Conservation (phyloP, 2,329 filamentous ascomycete genomes). For the Talaromyces sp. region DNA sequence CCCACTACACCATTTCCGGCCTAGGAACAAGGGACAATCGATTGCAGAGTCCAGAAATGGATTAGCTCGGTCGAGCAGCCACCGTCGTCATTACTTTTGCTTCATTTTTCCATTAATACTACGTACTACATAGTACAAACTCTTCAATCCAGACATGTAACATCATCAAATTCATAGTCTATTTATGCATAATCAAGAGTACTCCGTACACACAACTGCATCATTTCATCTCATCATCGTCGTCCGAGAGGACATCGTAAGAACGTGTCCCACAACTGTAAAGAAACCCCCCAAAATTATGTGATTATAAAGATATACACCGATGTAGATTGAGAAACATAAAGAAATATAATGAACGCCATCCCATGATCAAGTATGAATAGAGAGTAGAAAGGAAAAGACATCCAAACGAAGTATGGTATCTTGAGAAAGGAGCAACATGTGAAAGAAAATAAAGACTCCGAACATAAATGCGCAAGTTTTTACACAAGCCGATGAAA, state of each 20-base stretch:
- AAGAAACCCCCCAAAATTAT: neutral
- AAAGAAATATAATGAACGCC: neutral
- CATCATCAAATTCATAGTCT: no score
- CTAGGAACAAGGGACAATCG: no score
- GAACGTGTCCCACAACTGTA: no score
- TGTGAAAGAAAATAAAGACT: neutral
- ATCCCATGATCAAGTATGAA: neutral
- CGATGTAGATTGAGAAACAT: neutral
- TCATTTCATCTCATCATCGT: neutral
- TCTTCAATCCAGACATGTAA: no score
- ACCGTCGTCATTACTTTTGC: neutral
- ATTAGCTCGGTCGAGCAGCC: neutral
- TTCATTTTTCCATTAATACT: no score
- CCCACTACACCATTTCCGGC: neutral
- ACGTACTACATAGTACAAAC: no score
- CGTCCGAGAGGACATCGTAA: neutral
- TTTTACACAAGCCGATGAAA: neutral
- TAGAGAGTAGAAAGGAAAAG: neutral
- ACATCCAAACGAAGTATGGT: conserved; percentile 9
- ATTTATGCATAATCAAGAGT: no score
- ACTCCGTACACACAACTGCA: no score
- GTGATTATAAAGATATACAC: neutral
- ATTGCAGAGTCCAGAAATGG: no score
- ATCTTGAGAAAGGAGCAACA: neutral
- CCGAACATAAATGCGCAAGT: neutral